Evolutionary conservation across 441 rosid species (phyloP), one percentile per base, ranked within the genome.

Genomic region (Pelargonium myrrhifolium): DNA sequence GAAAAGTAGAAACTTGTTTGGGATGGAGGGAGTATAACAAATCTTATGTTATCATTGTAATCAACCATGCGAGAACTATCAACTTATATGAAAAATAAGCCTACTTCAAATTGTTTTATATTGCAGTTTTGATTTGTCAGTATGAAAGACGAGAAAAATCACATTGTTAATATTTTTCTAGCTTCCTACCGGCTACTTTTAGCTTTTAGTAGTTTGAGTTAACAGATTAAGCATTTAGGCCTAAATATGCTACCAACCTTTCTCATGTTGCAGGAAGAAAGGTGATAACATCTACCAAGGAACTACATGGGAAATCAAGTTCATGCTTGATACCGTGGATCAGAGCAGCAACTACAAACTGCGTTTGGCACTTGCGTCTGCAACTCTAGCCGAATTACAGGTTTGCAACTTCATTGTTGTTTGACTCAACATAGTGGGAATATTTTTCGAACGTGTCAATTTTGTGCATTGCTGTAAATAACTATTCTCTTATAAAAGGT

Each of bases 321-420:
- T 89, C 81, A 79, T 76, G 69, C 88, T 89, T 1, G 80, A 82
- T 72, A 77, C 67, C 28, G 65, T 82, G 49, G 84, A 88, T 65
- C 77, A 64, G 21, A 74, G 73, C 9, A 74, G 77, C 14, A 68
- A 43, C 45, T 91, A 88, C 80, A 89, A 83, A 79, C 72, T 94
- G 72, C 81, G 88, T 9, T 77, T 94, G 4, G 96, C 99, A 22
- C 71, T 94, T 74, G 99, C 99, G 47, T 81, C 96, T 14, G 97
- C 96, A 62, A 89, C 93, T 40, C 83, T 91, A 12, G 96, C 97
- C 2, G 96, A 94, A 77, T 67, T 94, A 69, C 97, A 89, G 93
- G 96, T 90, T 11, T n/a, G 15, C n/a, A 47, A 47, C n/a, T 12
- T 14, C 15, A n/a, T 9, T 43, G 45, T 10, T 6, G 49, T 9